These are phyloP conservation scores for Ascodesmis nigricans DNA, from an alignment of 495 filamentous ascomycete species.

Conservation along the genomic window DNA sequence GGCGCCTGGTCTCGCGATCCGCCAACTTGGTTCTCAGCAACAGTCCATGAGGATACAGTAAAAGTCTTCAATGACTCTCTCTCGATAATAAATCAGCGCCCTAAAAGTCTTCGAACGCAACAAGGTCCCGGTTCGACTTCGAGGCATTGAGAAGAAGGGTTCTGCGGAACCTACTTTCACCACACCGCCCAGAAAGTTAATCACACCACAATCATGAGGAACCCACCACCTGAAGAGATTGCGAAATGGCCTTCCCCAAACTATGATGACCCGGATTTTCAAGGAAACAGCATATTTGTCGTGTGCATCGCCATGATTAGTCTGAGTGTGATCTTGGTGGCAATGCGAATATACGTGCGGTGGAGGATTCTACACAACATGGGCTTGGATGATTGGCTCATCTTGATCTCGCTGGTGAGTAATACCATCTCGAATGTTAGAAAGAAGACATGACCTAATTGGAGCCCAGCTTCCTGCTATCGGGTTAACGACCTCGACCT, in stretches of 20 bases:
- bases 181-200: no score
- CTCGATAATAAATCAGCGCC: no score
- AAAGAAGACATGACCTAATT: background rate
- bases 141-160: no score
- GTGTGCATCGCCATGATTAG: background rate
- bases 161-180: no score
- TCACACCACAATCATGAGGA: no score
- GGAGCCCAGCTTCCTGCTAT: background rate
- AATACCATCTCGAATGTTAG: background rate
- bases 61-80: no score
- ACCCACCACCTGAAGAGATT: background rate
- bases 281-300: background rate
- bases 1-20: no score
- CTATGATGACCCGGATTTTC: background rate
- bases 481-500: background rate
- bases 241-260: background rate
- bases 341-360: background rate
- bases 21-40: no score
- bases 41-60: no score
- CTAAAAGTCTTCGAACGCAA: no score
- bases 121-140: no score
- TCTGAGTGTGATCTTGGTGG: background rate
- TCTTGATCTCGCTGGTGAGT: background rate
- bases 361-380: background rate
- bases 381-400: conserved; percentile 1